A percentile compares a stretch with the other conserved stretches of the same genome.
Conservation (phyloP, 306 rosid species). For the Citrullus colocynthis region DNA sequence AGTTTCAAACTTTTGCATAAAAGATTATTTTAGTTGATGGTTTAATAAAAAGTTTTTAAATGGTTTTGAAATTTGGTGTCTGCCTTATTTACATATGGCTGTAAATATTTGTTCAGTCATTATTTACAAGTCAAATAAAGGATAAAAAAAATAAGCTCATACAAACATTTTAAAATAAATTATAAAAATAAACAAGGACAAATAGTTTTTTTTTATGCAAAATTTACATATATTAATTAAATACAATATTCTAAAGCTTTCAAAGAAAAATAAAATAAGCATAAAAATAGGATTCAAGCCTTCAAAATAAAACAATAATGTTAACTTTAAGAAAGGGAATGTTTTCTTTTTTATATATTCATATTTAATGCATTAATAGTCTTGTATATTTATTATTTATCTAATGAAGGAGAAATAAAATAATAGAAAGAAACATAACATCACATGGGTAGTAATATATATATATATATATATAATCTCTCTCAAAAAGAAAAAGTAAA, state of each 20-base stretch:
- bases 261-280: neutral
- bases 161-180: neutral
- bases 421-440: slow-evolving; percentile 4
- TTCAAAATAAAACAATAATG: neutral
- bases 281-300: neutral
- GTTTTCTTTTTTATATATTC: neutral
- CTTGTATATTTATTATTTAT: too few relatives aligned
- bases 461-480: neutral
- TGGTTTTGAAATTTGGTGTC: neutral
- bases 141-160: too few relatives aligned
- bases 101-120: too few relatives aligned
- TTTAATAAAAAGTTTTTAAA: too few relatives aligned
- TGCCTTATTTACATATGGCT: neutral
- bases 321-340: neutral
- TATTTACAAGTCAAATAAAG: neutral
- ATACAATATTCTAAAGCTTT: neutral
- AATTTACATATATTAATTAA: neutral
- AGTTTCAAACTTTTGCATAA: too few relatives aligned
- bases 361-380: neutral
- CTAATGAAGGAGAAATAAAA: neutral
- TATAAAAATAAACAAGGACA: neutral
- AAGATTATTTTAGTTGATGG: too few relatives aligned
- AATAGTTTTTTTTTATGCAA: too few relatives aligned
- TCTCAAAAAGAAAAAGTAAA: neutral
- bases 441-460: neutral